Conservation (phyloP, 148 eudicot genomes). For the Polygonum maritimum region DNA sequence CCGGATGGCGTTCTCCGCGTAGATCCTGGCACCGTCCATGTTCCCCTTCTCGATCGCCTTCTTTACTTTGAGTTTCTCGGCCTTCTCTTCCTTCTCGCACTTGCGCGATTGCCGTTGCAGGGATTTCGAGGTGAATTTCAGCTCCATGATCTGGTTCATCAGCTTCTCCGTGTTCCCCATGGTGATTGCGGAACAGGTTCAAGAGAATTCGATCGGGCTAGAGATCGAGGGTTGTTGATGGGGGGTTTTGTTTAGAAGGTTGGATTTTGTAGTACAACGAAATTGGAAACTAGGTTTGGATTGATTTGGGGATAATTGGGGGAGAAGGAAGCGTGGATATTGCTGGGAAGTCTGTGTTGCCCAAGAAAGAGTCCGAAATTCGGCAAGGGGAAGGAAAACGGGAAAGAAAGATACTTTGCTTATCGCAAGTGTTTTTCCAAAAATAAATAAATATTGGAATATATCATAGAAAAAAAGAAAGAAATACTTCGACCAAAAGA, state of each 20-base stretch:
- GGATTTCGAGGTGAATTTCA: constrained; percentile 16
- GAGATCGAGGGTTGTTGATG: not conserved
- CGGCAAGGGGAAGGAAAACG: not conserved
- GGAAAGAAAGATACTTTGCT: not conserved
- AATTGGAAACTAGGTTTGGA: not conserved
- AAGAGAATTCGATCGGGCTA: not conserved
- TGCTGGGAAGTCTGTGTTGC: not conserved
- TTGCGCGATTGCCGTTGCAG: constrained; percentile 20
- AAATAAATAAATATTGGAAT: too few relatives aligned
- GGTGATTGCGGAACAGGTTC: not conserved
- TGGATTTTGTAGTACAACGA: not conserved
- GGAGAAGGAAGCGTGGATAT: not conserved
- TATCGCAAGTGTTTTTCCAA: too few relatives aligned
- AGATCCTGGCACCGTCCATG: constrained; percentile 16
- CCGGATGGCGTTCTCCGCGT: constrained; percentile 19
- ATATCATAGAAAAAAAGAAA: too few relatives aligned
- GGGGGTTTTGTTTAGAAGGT: too few relatives aligned
- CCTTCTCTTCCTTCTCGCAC: constrained; percentile 19
- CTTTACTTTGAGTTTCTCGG: constrained; percentile 18
- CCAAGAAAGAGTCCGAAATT: not conserved
- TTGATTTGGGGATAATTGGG: constrained; percentile 1
- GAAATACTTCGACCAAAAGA: too few relatives aligned
- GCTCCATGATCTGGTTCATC: constrained; percentile 20
- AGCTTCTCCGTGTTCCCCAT: constrained; percentile 17
- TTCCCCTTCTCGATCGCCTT: constrained; percentile 19